Conservation (phyloP, 176 grass and related monocot species). For the Cymbopogon citratus region DNA sequence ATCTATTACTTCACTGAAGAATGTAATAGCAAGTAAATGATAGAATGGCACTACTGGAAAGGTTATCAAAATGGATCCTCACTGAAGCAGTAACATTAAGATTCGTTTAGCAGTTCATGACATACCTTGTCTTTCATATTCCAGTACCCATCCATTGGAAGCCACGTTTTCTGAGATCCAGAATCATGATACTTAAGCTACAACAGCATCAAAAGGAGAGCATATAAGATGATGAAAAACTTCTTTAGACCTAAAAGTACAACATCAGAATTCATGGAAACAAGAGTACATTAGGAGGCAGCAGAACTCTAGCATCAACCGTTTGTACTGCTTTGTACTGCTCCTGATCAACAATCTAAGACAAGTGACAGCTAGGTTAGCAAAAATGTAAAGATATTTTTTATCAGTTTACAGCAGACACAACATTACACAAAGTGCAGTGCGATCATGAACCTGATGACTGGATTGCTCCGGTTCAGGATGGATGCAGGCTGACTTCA, state of each 20-base stretch:
- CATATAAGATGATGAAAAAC: not conserved
- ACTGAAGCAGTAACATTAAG: not conserved
- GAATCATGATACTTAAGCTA: constrained; percentile 54
- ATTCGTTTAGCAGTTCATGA: not conserved
- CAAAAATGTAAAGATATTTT: no score
- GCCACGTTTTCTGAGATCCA: constrained; percentile 5
- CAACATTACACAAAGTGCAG: no score
- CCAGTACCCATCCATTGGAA: constrained; percentile 37
- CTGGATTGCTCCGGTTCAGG: no score
- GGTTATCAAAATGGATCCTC: not conserved
- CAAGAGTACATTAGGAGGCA: no score
- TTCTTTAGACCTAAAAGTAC: not conserved
- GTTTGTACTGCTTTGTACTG: no score
- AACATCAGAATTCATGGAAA: not conserved
- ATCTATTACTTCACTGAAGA: not conserved
- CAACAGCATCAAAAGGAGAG: not conserved
- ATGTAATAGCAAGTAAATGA: not conserved
- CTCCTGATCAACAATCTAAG: no score
- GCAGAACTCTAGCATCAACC: no score
- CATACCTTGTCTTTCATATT: constrained; percentile 52
- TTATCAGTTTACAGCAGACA: not conserved
- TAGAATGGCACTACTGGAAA: not conserved
- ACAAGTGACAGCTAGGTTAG: no score
- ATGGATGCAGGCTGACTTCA: not conserved
- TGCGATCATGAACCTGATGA: no score